Conservation (phyloP, 2,329 filamentous ascomycete genomes). For the Hymenoscyphus albidus region DNA sequence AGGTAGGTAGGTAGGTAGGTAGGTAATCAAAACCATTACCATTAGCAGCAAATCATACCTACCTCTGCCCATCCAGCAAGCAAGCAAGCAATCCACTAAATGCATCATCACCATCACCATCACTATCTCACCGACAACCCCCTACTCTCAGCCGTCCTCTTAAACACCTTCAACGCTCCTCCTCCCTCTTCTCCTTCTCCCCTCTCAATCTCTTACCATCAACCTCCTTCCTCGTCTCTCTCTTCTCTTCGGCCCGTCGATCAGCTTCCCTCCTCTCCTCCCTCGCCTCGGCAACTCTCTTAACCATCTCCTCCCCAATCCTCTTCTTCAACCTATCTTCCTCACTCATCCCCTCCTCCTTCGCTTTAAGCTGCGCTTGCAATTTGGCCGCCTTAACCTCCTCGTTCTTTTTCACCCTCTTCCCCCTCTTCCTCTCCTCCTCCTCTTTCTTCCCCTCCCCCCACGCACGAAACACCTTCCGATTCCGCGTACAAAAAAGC, state of each 20-base stretch:
- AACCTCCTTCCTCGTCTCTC: neutral
- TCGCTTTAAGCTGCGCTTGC: no score
- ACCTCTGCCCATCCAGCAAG: no score
- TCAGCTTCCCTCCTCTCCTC: neutral
- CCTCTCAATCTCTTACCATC: neutral
- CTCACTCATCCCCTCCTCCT: no score
- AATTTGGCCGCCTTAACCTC: neutral
- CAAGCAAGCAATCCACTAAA: no score
- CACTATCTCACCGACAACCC: neutral
- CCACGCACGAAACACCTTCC: slow-evolving; percentile 37
- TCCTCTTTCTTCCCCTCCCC: slow-evolving; percentile 28
- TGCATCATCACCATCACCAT: no score
- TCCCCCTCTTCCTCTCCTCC: slow-evolving; percentile 16
- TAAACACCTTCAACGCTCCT: neutral
- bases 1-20: no score
- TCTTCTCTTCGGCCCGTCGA: neutral
- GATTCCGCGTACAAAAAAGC: slow-evolving; percentile 43
- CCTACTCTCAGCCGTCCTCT: neutral
- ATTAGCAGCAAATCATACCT: no score
- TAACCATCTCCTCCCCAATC: slow-evolving; percentile 18
- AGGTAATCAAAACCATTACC: no score
- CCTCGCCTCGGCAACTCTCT: slow-evolving; percentile 12
- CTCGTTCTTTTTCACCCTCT: slow-evolving; percentile 12
- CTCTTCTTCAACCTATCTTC: slow-evolving; percentile 11
- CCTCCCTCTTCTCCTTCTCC: neutral